phyloP scores from a whole-genome alignment of 176 grass and related monocot species.

The Neostapfia colusana region DNA sequence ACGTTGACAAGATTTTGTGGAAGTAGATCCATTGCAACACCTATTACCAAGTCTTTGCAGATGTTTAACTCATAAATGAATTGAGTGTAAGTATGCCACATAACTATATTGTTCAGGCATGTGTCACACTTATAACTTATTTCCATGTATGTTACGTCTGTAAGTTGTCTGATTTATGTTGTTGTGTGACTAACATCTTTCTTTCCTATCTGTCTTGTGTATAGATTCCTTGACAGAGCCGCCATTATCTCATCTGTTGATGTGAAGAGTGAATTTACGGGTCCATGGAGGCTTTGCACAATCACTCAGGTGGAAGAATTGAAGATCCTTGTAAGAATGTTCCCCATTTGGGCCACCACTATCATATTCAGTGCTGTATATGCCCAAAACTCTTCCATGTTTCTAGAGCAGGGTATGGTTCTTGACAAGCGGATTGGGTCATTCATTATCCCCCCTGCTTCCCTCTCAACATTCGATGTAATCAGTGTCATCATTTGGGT shows the following conservation, averaged over 20 bases:
- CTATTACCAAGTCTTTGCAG: not conserved
- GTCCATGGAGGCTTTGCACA: slow-evolving; percentile 82
- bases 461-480: slow-evolving; percentile 79
- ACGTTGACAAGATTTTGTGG: not conserved
- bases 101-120: slow-evolving; percentile 5
- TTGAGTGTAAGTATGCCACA: not conserved
- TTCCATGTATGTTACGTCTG: not conserved
- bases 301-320: slow-evolving; percentile 96
- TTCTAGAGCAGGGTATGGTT: slow-evolving; percentile 92
- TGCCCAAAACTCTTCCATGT: slow-evolving; percentile 81
- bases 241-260: slow-evolving; percentile 62
- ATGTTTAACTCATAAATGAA: slow-evolving; percentile 12
- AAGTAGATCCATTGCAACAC: not conserved
- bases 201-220: not conserved
- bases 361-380: slow-evolving; percentile 79
- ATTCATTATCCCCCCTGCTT: slow-evolving; percentile 75
- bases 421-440: slow-evolving; percentile 68
- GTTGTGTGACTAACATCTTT: not conserved
- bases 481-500: slow-evolving; percentile 73
- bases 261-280: slow-evolving; percentile 43
- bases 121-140: not conserved
- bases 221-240: slow-evolving; percentile 85
- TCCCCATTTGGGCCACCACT: slow-evolving; percentile 79
- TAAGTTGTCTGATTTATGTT: slow-evolving; percentile 6
- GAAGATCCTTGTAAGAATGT: slow-evolving; percentile 80